A percentile compares a stretch with the other conserved stretches of the same genome.
phyloP scores from a whole-genome alignment of 768 basidiomycete genomes.

The Podaxis sp. region DNA sequence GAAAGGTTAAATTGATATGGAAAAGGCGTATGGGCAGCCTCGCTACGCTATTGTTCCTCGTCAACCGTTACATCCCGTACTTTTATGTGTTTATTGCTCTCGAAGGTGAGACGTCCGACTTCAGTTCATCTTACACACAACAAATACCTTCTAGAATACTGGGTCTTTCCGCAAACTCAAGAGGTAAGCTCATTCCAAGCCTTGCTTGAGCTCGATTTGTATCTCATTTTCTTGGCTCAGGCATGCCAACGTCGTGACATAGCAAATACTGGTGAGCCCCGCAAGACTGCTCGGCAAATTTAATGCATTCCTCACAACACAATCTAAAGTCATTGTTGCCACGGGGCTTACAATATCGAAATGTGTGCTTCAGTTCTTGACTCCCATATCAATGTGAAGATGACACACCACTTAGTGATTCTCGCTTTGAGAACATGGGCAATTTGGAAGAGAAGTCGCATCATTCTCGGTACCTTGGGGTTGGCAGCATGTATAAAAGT shows the following conservation, averaged over 20 bases:
- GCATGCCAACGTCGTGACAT: neutral
- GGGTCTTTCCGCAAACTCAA: neutral
- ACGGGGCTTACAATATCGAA: neutral
- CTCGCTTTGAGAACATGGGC: constrained; percentile 10
- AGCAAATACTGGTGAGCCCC: neutral
- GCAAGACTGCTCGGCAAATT: no score
- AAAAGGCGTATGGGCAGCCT: constrained; percentile 12
- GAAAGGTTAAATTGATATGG: constrained; percentile 12
- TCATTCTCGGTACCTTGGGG: neutral
- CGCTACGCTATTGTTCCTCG: constrained; percentile 4
- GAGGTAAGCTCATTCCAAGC: neutral
- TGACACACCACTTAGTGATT: neutral
- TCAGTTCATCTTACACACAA: neutral
- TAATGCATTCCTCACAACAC: no score
- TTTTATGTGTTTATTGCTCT: neutral
- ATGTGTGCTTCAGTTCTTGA: neutral
- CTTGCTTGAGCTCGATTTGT: neutral
- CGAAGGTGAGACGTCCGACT: neutral
- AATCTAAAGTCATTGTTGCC: neutral
- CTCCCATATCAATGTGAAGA: neutral
- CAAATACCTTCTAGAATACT: neutral
- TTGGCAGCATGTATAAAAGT: neutral
- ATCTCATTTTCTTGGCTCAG: neutral
- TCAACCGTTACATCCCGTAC: constrained; percentile 8
- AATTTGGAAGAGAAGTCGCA: constrained; percentile 5